Base-by-base conservation (phyloP, 2,329 filamentous ascomycete species). In the Diaporthe destruens region DNA sequence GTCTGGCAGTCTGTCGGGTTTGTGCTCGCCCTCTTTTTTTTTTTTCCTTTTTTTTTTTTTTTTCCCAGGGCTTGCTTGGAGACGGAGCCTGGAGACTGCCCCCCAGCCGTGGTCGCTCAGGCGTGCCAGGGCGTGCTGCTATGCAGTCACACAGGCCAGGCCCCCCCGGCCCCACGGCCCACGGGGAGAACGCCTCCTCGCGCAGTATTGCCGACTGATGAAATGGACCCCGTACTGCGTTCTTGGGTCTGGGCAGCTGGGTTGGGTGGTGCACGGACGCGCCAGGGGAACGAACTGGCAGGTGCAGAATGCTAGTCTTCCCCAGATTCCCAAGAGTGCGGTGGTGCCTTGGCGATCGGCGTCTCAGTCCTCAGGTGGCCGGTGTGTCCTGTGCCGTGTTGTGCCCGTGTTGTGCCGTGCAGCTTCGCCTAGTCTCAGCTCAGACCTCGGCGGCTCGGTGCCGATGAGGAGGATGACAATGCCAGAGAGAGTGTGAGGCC, bases 261-360 rank as follows among this genome's bases (percentile, higher is more conserved):
- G 42, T 5, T 44, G 14, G 70, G 20, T 14, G 70, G 32, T 36
- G 69, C 69, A 42, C 47, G 59, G 56, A 54, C 42, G 9, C 32
- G 36, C 42, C 53, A 25, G 42, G 39, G 32, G 29, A 20, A 25
- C 20, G 29, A 20, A 25, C 20, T 7, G 47, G 20, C 44, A 36
- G 44, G 47, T 36, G 61, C 32, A 66, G 61, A 25, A 34, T 53
- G 44, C 32, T 51, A 29, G 59, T 36, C 20, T 23, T 53, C 39
- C 61, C 61, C 61, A 66, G 61, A 66, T 66, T 25, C 61, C 47
- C 47, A 66, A n/a, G 61, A 39, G 11, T 29, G 47, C 25, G 32
- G 47, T 51, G 61, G 29, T 25, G 61, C 29, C 61, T 66, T 23
- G 61, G 51, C 25, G 44, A 65, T 65, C 61, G 61, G 44, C 44